These are phyloP conservation scores for Dioscorea alata DNA, from an alignment of 106 monocot genomes.

Conservation along the genomic window DNA sequence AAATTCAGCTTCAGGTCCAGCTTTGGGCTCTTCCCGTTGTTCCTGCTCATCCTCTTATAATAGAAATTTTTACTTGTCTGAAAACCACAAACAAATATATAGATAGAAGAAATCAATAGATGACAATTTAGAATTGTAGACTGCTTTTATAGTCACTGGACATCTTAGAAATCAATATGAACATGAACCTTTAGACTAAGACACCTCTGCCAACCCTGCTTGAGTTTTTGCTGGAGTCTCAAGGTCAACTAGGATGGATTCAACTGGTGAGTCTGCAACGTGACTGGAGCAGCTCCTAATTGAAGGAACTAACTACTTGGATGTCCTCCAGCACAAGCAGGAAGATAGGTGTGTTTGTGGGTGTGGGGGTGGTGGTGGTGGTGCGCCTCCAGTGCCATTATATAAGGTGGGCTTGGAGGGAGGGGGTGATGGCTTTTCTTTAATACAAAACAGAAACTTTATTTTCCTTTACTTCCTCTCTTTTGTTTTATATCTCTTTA, in stretches of 20 bases:
- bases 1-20: conserved; percentile 66
- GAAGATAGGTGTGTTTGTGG: not conserved
- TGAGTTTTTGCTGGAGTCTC: not conserved
- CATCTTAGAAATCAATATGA: no score
- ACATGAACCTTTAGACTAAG: no score
- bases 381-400: conserved; percentile 37
- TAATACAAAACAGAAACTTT: conserved; percentile 33
- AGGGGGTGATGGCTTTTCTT: conserved; percentile 10
- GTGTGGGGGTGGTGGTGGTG: conserved; percentile 17
- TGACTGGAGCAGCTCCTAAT: not conserved
- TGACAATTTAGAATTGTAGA: no score
- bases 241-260: not conserved
- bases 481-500: not conserved
- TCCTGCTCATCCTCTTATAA: conserved; percentile 52
- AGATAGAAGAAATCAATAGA: not conserved
- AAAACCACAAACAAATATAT: not conserved
- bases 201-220: not conserved
- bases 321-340: not conserved
- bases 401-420: conserved; percentile 38
- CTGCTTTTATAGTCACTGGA: no score
- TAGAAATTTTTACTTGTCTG: not conserved
- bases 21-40: conserved; percentile 56
- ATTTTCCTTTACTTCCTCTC: not conserved
- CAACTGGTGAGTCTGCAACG: not conserved
- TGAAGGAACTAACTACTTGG: no score